Base-by-base conservation (phyloP, 371 early-diverging fungal genomes). In the Mortierella sp. region DNA sequence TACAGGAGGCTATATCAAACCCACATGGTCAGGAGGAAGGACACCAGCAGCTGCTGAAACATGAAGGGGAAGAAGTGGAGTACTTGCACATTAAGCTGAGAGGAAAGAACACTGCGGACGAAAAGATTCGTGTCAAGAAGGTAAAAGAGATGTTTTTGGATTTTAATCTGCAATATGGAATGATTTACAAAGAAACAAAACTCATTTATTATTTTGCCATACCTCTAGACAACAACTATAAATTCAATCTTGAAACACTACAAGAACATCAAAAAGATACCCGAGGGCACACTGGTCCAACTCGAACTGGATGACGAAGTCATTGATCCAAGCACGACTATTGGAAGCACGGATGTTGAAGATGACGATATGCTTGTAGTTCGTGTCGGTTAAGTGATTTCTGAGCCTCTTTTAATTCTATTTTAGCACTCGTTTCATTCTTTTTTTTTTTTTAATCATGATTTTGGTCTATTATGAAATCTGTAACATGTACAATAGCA, bases 331-430 rank as follows among this genome's bases (percentile, higher is more conserved):
- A 49, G 23, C 29, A 62, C 23, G 23, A 51, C 60, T 0, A 70
- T 79, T 15, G 80, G 74, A 0, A 59, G 66, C 32, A 73, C 80
- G 7, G 80, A 79, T 13, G 53, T 79, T 19, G 80, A 79, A 34
- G 80, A 79, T 28, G 80, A 73, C 29, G 80, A 79, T 37, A 79
- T 79, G 80, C 69, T 79, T 0, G 15, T 68, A 12, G 78, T 72
- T 19, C 67, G 69, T 10, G 51, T 77, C 5, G 72, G 68, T 15
- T 70, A 55, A 45, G 45, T 19, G 19, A 12, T 13, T 35, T 47
- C 17, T 42, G 28, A 13, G 29, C 0, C 29, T 9, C 2, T 15
- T 26, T 19, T 49, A 49, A 7, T 49, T 1, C 19, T 5, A 55
- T 55, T 12, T 26, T 9, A 55, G 10, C 6, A 55, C 22, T 51